Conservation (phyloP, 1,284 basidiomycete species). For the Fomitiporia mediterranea region DNA sequence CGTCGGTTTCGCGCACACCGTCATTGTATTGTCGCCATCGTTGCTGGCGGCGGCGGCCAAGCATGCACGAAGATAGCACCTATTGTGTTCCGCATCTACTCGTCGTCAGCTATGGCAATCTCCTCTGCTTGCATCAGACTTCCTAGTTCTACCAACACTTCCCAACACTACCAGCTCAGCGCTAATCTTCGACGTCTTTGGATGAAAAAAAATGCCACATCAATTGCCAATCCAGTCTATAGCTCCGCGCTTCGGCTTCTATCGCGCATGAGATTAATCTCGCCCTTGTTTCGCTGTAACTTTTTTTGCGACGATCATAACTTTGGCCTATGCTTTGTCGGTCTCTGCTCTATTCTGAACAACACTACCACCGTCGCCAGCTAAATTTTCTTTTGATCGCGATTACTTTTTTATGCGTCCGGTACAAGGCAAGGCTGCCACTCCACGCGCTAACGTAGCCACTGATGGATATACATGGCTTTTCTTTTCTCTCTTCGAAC, state of each 20-base stretch:
- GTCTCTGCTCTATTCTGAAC: conserved; percentile 9
- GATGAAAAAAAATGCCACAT: conserved; percentile 14
- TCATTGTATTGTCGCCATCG: conserved; percentile 16
- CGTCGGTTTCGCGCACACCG: conserved; percentile 5
- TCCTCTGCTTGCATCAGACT: conserved; percentile 10
- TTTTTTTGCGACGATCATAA: conserved; percentile 17
- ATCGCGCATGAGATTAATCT: conserved; percentile 2
- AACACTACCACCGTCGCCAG: conserved; percentile 10
- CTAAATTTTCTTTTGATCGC: conserved; percentile 16
- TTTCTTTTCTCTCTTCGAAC: conserved; percentile 19
- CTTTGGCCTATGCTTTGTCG: conserved; percentile 19
- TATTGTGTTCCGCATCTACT: conserved; percentile 16
- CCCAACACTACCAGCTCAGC: not conserved
- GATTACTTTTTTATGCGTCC: not conserved
- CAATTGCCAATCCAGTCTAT: conserved; percentile 17
- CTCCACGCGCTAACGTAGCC: conserved; percentile 2
- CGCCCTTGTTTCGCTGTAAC: conserved; percentile 17
- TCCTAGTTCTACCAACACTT: not conserved
- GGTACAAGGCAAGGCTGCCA: conserved; percentile 13
- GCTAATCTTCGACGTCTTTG: conserved; percentile 10
- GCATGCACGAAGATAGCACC: conserved; percentile 18
- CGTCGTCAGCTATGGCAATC: conserved; percentile 14
- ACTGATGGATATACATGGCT: conserved; percentile 16
- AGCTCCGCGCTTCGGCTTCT: conserved; percentile 4
- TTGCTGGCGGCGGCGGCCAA: conserved; percentile 9